These are phyloP conservation scores for Penicillium sp. DNA, from an alignment of 2,329 filamentous ascomycete genomes.

Conservation along the genomic window DNA sequence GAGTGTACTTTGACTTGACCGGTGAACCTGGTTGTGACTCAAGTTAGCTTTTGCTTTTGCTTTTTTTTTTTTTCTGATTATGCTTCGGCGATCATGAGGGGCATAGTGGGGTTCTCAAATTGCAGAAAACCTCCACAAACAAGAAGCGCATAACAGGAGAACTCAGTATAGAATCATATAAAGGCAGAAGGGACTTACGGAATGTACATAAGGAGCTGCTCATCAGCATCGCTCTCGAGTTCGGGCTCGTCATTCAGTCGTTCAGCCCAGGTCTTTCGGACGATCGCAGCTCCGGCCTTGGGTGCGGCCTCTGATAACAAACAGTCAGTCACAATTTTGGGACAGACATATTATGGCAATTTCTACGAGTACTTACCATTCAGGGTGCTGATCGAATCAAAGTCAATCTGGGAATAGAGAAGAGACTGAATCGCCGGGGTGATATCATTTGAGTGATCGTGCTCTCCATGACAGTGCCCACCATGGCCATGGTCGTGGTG, in stretches of 20 bases:
- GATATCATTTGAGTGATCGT: constrained; percentile 90
- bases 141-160: neutral
- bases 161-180: neutral
- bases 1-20: constrained; percentile 91
- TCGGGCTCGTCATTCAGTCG: constrained; percentile 70
- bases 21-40: constrained; percentile 65
- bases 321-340: neutral
- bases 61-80: neutral
- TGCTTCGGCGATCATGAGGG: constrained; percentile 23
- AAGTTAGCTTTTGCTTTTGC: constrained; percentile 8
- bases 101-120: constrained; percentile 24
- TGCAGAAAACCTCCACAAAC: neutral
- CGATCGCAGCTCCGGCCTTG: constrained; percentile 69
- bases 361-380: constrained; percentile 56
- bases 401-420: constrained; percentile 89
- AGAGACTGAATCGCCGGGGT: constrained; percentile 87
- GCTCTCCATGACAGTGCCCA: constrained; percentile 54
- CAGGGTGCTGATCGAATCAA: constrained; percentile 77
- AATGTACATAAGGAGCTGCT: constrained; percentile 89
- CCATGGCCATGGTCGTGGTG: constrained; percentile 41
- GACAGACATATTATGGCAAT: neutral
- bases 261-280: constrained; percentile 90
- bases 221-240: constrained; percentile 81
- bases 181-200: constrained; percentile 60
- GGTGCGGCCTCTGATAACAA: constrained; percentile 53